phyloP scores from a whole-genome alignment of 768 basidiomycete genomes.

The Butyriboletus loyo region DNA sequence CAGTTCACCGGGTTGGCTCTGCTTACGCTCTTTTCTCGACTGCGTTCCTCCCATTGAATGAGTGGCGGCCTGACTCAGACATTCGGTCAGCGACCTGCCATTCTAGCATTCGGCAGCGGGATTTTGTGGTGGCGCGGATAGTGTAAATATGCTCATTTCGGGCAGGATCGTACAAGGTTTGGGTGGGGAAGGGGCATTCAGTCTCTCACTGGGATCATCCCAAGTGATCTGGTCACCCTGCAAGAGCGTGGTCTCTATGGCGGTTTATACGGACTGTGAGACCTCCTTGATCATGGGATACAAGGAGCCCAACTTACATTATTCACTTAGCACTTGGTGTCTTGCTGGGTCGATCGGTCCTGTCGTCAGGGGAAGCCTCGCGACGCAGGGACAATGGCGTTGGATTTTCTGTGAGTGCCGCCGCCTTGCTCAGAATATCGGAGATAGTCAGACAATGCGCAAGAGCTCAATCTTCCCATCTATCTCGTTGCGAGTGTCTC shows the following conservation, averaged over 20 bases:
- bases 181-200: slow-evolving; percentile 40
- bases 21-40: too few species aligned
- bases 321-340: slow-evolving; percentile 29
- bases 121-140: slow-evolving; percentile 41
- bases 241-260: slow-evolving; percentile 40
- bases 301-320: background rate
- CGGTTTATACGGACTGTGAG: too few species aligned
- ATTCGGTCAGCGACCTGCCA: slow-evolving; percentile 37
- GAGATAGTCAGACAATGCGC: background rate
- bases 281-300: background rate
- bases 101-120: slow-evolving; percentile 41
- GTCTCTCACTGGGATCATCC: slow-evolving; percentile 38
- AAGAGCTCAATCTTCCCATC: slow-evolving; percentile 44
- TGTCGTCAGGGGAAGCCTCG: slow-evolving; percentile 36
- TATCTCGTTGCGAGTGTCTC: too few species aligned
- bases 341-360: too few species aligned
- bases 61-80: slow-evolving; percentile 37
- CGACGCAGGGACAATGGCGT: slow-evolving; percentile 34
- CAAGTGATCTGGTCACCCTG: slow-evolving; percentile 46
- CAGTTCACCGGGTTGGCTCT: too few species aligned
- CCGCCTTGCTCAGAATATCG: too few species aligned
- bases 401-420: slow-evolving; percentile 39
- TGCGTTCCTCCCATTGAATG: too few species aligned
- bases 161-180: slow-evolving; percentile 41
- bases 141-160: slow-evolving; percentile 40